A percentile compares a stretch with the other conserved stretches of the same genome.
Conservation (phyloP, 805 yeast genomes). For the Candida koratica region DNA sequence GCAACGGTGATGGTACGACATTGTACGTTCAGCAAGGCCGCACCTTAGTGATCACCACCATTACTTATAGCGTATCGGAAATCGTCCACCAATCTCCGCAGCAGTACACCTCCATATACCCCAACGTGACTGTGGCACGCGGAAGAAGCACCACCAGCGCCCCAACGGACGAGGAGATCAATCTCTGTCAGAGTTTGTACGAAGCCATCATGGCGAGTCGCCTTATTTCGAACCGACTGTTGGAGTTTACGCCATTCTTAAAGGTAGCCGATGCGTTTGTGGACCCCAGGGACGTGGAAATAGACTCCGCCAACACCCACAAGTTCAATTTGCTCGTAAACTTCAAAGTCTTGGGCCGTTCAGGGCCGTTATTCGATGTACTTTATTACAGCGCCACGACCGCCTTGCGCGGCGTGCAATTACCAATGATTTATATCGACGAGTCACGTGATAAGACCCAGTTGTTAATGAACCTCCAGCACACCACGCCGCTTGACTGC, state of each 20-base stretch:
- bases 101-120: conserved; percentile 47
- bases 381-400: conserved; percentile 65
- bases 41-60: conserved; percentile 13
- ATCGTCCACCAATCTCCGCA: conserved; percentile 7
- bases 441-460: conserved; percentile 6
- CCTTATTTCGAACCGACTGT: conserved; percentile 37
- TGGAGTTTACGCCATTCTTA: conserved; percentile 24
- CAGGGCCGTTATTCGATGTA: conserved; percentile 78
- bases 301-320: conserved; percentile 16
- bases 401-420: conserved; percentile 54
- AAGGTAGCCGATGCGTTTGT: conserved; percentile 12
- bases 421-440: conserved; percentile 57
- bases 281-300: conserved; percentile 10
- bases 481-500: conserved; percentile 8
- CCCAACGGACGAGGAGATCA: conserved; percentile 84
- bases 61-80: conserved; percentile 12
- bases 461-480: conserved; percentile 7
- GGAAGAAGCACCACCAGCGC: conserved; percentile 79
- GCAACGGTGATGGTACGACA: conserved; percentile 17
- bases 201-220: conserved; percentile 58
- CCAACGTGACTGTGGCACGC: conserved; percentile 70
- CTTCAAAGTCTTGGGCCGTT: conserved; percentile 69
- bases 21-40: conserved; percentile 14
- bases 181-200: conserved; percentile 59
- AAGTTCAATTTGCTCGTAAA: conserved; percentile 61